A percentile compares a stretch with the other conserved stretches of the same genome.
These are phyloP conservation scores for Oryza brachyantha DNA, from an alignment of 176 grass and related monocot genomes.

Conservation along the genomic window DNA sequence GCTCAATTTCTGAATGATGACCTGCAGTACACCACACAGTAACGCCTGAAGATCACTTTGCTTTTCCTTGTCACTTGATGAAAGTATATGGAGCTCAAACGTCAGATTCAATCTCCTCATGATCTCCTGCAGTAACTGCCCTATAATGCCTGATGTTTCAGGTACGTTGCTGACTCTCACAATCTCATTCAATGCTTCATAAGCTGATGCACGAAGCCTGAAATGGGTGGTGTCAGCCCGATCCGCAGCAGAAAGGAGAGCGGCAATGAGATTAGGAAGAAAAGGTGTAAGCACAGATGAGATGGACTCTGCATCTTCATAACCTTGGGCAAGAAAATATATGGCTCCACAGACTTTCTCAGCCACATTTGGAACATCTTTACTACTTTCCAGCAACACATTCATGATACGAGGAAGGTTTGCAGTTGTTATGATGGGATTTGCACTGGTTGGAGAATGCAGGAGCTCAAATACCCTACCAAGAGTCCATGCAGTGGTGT, in stretches of 20 bases:
- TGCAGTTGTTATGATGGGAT: slow-evolving; percentile 71
- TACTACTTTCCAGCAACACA: slow-evolving; percentile 82
- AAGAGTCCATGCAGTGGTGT: slow-evolving; percentile 92
- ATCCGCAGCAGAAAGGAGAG: slow-evolving; percentile 78
- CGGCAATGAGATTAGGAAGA: slow-evolving; percentile 65
- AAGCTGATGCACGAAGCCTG: slow-evolving; percentile 75
- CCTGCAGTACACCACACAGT: slow-evolving; percentile 81
- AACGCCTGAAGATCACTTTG: slow-evolving; percentile 84
- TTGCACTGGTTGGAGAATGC: slow-evolving; percentile 55
- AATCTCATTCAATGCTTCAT: slow-evolving; percentile 91
- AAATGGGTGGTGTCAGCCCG: slow-evolving; percentile 59
- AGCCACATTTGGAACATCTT: slow-evolving; percentile 83
- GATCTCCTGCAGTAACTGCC: slow-evolving; percentile 62
- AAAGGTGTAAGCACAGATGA: slow-evolving; percentile 79
- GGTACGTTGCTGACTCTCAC: slow-evolving; percentile 71
- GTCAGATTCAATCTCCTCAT: slow-evolving; percentile 70
- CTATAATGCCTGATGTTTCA: slow-evolving; percentile 58
- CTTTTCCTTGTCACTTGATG: slow-evolving; percentile 68
- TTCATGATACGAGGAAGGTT: slow-evolving; percentile 75
- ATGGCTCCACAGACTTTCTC: slow-evolving; percentile 79
- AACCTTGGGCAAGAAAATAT: slow-evolving; percentile 92
- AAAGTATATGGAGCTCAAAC: slow-evolving; percentile 65
- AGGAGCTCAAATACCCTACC: slow-evolving; percentile 89
- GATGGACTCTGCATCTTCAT: slow-evolving; percentile 54
- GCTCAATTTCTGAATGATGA: slow-evolving; percentile 86